Percentiles rank a stretch among this genome's conserved stretches.
These are phyloP conservation scores for Gamarada debralockiae DNA, from an alignment of 495 filamentous ascomycete species.

Conservation along the genomic window DNA sequence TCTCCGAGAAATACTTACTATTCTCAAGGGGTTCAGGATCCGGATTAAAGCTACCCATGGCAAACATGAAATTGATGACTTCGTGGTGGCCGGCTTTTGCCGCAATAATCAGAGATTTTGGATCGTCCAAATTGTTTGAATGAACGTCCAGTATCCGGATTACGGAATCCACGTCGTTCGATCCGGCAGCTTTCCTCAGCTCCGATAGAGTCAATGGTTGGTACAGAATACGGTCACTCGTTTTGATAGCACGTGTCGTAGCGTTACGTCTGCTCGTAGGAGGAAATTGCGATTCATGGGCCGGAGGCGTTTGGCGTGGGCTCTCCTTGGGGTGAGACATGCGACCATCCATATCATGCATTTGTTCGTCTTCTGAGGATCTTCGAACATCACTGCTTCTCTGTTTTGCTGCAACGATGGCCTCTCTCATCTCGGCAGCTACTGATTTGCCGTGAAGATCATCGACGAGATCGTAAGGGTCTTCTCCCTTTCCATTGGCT, in stretches of 20 bases:
- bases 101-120: slow-evolving; percentile 81
- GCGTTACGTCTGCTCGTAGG: slow-evolving; percentile 34
- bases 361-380: slow-evolving; percentile 31
- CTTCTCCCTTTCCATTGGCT: slow-evolving; percentile 80
- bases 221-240: slow-evolving; percentile 49
- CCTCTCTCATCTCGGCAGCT: slow-evolving; percentile 50
- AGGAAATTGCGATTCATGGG: slow-evolving; percentile 29
- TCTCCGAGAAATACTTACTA: too few relatives aligned
- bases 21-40: slow-evolving; percentile 61
- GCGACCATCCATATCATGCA: slow-evolving; percentile 48
- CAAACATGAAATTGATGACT: slow-evolving; percentile 80
- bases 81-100: slow-evolving; percentile 89
- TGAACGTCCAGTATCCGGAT: slow-evolving; percentile 73
- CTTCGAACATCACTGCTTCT: slow-evolving; percentile 24
- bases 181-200: slow-evolving; percentile 72
- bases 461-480: slow-evolving; percentile 84
- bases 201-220: slow-evolving; percentile 62
- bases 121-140: slow-evolving; percentile 61
- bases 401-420: slow-evolving; percentile 49
- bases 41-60: slow-evolving; percentile 71
- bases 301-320: slow-evolving; percentile 59
- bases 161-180: slow-evolving; percentile 78
- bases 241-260: slow-evolving; percentile 42
- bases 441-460: slow-evolving; percentile 22
- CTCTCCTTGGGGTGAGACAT: slow-evolving; percentile 70